phyloP scores from a whole-genome alignment of 768 basidiomycete species.

The Pulveroboletus sp. region DNA sequence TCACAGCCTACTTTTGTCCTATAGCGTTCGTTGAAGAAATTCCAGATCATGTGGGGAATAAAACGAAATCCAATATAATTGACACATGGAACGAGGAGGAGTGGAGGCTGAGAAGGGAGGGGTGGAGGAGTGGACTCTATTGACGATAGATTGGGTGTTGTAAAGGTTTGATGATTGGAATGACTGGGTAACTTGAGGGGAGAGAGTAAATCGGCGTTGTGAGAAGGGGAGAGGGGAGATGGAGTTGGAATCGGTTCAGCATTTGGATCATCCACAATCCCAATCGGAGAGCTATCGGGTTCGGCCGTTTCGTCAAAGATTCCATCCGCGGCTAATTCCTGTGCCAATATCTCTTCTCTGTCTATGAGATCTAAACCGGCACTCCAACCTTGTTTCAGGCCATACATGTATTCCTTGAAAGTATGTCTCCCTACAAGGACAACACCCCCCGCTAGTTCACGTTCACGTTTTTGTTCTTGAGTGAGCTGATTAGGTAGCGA shows the following conservation, averaged over 20 bases:
- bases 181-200: constrained; percentile 28
- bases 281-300: constrained; percentile 20
- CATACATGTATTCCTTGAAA: constrained; percentile 93
- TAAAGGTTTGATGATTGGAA: constrained; percentile 14
- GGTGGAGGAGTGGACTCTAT: constrained; percentile 45
- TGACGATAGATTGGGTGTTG: constrained; percentile 20
- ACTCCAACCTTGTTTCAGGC: constrained; percentile 82
- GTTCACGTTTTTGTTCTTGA: constrained; percentile 48
- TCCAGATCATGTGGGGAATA: constrained; percentile 87
- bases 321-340: constrained; percentile 66
- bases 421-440: constrained; percentile 86
- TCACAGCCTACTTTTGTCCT: constrained; percentile 81
- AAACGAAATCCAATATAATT: constrained; percentile 80
- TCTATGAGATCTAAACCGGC: constrained; percentile 66
- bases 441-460: constrained; percentile 77
- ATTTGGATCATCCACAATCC: constrained; percentile 25
- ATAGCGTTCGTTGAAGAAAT: constrained; percentile 86
- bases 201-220: constrained; percentile 31
- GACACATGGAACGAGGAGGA: constrained; percentile 72
- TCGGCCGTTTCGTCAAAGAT: constrained; percentile 70
- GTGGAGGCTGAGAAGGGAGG: constrained; percentile 74
- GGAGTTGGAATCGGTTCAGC: constrained; percentile 42
- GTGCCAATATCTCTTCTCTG: constrained; percentile 67
- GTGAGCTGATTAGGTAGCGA: constrained; percentile 53
- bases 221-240: constrained; percentile 36